These are phyloP conservation scores for Asclepias syriaca DNA, from an alignment of 257 asterid species.

Conservation along the genomic window DNA sequence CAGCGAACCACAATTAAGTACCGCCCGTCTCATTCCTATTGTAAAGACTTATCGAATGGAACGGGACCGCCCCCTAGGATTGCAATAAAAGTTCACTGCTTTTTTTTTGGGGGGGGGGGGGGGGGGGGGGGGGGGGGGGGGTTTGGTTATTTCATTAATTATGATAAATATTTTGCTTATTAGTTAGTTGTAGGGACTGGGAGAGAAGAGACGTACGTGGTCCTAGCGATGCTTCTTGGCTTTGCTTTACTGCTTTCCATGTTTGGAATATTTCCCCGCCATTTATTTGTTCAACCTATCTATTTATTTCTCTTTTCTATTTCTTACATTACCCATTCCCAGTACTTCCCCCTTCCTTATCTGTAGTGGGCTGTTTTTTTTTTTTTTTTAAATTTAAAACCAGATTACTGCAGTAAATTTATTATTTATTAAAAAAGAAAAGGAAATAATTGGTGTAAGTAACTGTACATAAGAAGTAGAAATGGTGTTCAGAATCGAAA, in stretches of 20 bases:
- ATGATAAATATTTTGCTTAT: too few species aligned
- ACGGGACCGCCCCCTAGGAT: slow-evolving; percentile 13
- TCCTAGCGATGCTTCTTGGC: slow-evolving; percentile 9
- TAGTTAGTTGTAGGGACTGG: slow-evolving; percentile 13
- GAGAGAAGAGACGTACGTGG: slow-evolving; percentile 4
- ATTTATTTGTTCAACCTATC: neutral
- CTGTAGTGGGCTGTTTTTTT: too few species aligned
- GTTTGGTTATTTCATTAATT: too few species aligned
- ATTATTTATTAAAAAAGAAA: too few species aligned
- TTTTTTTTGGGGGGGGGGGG: slow-evolving; percentile 18
- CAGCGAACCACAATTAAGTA: neutral
- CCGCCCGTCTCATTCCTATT: slow-evolving; percentile 1
- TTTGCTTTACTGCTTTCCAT: slow-evolving; percentile 11
- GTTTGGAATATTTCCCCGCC: slow-evolving; percentile 2
- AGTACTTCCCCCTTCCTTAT: too few species aligned
- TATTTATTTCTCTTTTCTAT: too few species aligned
- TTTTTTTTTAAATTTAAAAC: too few species aligned
- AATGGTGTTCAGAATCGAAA: too few species aligned
- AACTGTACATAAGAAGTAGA: neutral
- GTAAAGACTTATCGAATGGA: neutral
- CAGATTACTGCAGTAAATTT: too few species aligned
- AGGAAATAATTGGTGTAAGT: neutral
- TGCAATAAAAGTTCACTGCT: slow-evolving; percentile 30
- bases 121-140: too few species aligned
- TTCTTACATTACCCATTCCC: too few species aligned